Percentiles rank a stretch among this genome's conserved stretches.
These are phyloP conservation scores for Rhynchospora breviuscula DNA, from an alignment of 176 grass and related monocot species.

Conservation along the genomic window DNA sequence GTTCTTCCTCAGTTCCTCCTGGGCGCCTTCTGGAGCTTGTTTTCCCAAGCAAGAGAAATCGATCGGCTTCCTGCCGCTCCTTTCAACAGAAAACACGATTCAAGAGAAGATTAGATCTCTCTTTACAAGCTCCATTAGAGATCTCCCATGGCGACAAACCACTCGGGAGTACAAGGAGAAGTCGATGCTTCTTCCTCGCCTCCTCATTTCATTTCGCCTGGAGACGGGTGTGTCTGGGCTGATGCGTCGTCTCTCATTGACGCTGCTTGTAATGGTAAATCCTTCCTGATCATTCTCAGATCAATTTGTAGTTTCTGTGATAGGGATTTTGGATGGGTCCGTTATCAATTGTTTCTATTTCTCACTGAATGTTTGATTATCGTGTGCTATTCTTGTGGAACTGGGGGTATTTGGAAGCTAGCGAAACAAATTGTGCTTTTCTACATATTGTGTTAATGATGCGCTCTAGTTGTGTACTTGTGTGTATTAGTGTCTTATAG, in stretches of 20 bases:
- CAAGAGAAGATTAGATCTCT: slow-evolving; percentile 3
- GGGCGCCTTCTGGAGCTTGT: neutral
- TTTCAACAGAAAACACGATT: neutral
- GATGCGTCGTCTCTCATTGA: slow-evolving; percentile 60
- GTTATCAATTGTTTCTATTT: neutral
- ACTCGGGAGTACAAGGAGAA: slow-evolving; percentile 4
- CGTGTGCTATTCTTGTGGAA: neutral
- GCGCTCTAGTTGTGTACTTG: neutral
- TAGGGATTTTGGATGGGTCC: neutral
- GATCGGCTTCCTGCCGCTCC: slow-evolving; percentile 11
- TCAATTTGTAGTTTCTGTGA: neutral
- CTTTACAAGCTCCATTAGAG: neutral
- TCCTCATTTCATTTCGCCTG: slow-evolving; percentile 36
- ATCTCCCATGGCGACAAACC: slow-evolving; percentile 18
- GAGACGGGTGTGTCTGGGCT: slow-evolving; percentile 52
- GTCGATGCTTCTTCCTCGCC: slow-evolving; percentile 12
- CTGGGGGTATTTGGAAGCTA: neutral
- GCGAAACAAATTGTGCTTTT: neutral
- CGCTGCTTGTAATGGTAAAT: slow-evolving; percentile 70
- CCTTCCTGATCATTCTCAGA: no score
- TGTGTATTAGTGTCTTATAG: no score
- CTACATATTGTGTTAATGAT: neutral
- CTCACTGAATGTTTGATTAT: neutral
- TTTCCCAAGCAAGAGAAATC: neutral
- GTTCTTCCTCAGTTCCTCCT: neutral